Conservation (phyloP, 225 moss, liverwort and hornwort genomes). For the Ulota crispa region DNA sequence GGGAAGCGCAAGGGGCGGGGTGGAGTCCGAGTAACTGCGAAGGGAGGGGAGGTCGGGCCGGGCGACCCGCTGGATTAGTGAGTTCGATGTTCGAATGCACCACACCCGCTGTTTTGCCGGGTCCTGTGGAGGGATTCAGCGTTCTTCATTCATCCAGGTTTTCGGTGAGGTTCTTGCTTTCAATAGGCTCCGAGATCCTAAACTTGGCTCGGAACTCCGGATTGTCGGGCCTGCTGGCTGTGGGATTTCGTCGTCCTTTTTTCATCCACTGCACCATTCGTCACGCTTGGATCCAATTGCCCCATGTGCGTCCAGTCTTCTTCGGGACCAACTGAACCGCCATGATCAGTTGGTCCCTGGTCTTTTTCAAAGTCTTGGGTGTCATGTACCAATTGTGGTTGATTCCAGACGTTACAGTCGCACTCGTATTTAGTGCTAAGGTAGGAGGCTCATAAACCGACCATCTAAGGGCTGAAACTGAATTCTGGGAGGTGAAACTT, state of each 20-base stretch:
- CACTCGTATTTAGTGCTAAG: no score
- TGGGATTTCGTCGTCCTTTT: fast-evolving
- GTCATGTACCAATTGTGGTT: background rate
- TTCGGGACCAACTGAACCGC: background rate
- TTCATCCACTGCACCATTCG: constrained; percentile 2
- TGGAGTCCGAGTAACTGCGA: constrained; percentile 16
- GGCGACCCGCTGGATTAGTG: background rate
- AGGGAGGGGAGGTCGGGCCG: background rate
- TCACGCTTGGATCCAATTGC: background rate
- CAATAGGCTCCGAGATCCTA: background rate
- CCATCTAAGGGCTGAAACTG: no score
- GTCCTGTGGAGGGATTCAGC: background rate
- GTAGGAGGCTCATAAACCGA: no score
- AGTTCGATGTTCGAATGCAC: background rate
- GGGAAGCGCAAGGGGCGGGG: constrained; percentile 26
- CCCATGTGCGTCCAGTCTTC: constrained; percentile 18
- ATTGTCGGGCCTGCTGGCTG: background rate
- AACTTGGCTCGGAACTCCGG: constrained; percentile 14
- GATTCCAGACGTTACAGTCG: background rate
- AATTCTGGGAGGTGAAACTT: no score
- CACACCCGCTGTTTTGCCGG: background rate
- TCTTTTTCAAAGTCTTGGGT: background rate
- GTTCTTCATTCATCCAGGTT: constrained; percentile 4
- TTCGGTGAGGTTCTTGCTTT: background rate
- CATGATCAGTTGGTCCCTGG: background rate